Evolutionary conservation across 306 rosid genomes (phyloP), one percentile per base, ranked within the genome.

Genomic region (Citrullus amarus): DNA sequence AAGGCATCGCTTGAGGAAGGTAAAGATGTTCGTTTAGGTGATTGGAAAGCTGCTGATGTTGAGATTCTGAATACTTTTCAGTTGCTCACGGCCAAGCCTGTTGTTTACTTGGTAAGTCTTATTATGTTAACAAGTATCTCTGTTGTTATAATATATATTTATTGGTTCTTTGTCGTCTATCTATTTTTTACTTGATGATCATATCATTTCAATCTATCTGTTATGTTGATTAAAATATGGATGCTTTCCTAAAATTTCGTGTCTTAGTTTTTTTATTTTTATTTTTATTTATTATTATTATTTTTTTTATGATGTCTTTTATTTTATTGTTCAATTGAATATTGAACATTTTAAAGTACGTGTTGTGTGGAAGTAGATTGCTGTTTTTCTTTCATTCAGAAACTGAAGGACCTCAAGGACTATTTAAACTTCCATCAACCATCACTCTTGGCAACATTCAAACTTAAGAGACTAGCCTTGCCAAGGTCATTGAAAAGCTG

Each of bases 71-170:
- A 95, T 90, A 82, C 97, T 76, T 92, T 92, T 77, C 99, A 95
- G 86, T 86, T 95, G 92, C 97, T 95, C 44, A 89, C 97, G 50
- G 99, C 99, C 79, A 95, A 95, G 76, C 96, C 97, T 30, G 97
- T 95, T 88, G 96, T 95, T 56, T 95, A 92, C 88, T 84, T 95
- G 93, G 99, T 95, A 84, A 81, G 60, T 79, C 78, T 62, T 54
- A 43, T 51, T 58, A 36, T 60, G n/a, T 74, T 53, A 5, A 15
- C 4, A 51, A 51, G 28, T 36, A 16, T 38, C 38, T 56, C 55
- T 69, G 25, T 38, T 17, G 12, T 67, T 67, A n/a, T 32, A 61
- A 5, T 30, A 30, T 59, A 59, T 61, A 30, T 15, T 61, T 14
- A 6, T 61, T 30, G 67, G 67, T 58, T 60, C 9, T 60, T 28